A percentile compares a stretch with the other conserved stretches of the same genome.
phyloP scores from a whole-genome alignment of 2,329 filamentous ascomycete genomes.

The Nothophoma quercina region DNA sequence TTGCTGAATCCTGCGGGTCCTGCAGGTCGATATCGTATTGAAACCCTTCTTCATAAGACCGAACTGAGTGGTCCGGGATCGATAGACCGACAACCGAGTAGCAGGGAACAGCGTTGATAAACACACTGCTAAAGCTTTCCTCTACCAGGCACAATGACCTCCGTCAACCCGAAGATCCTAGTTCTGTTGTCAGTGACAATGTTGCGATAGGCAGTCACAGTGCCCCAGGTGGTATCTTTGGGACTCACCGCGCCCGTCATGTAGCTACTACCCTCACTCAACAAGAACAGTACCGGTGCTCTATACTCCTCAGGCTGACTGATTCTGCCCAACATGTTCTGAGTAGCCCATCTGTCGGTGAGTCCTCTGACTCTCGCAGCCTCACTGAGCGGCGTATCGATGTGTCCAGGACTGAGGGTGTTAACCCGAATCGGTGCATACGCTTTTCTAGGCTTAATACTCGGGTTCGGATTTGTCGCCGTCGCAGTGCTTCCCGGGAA shows the following conservation, averaged over 20 bases:
- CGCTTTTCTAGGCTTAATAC: conserved; percentile 14
- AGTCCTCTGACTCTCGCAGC: conserved; percentile 41
- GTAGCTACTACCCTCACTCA: conserved; percentile 63
- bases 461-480: conserved; percentile 27
- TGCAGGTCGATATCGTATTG: too few relatives aligned
- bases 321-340: conserved; percentile 48
- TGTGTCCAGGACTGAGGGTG: conserved; percentile 62
- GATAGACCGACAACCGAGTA: neutral
- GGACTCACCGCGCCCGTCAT: conserved; percentile 57
- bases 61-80: too few relatives aligned
- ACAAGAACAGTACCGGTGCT: conserved; percentile 39
- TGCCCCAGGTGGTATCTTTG: too few relatives aligned
- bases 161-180: conserved; percentile 53
- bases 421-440: conserved; percentile 60
- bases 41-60: too few relatives aligned
- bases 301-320: conserved; percentile 41
- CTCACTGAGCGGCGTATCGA: conserved; percentile 54
- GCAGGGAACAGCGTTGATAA: neutral
- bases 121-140: neutral
- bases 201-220: too few relatives aligned
- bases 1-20: too few relatives aligned
- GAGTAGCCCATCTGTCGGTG: conserved; percentile 39
- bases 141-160: conserved; percentile 50
- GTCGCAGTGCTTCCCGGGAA: conserved; percentile 40
- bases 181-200: neutral